Conservation (phyloP, 2,329 filamentous ascomycete genomes). For the Diaporthe citri region DNA sequence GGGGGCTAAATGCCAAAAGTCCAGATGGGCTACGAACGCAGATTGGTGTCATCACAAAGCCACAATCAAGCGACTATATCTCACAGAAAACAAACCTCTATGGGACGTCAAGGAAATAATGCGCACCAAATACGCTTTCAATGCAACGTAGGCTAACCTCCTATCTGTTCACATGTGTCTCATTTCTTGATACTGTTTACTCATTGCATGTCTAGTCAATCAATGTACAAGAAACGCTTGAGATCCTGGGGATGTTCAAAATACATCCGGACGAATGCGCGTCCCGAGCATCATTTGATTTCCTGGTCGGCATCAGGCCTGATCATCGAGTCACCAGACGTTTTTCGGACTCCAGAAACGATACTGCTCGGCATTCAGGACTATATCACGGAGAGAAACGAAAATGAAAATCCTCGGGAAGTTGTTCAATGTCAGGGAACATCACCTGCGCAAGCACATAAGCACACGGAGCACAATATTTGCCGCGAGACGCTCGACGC, state of each 20-base stretch:
- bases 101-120: constrained; percentile 10
- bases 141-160: constrained; percentile 1
- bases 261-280: neutral
- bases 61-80: constrained; percentile 3
- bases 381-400: neutral
- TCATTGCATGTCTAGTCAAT: neutral
- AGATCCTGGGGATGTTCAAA: constrained; percentile 18
- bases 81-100: constrained; percentile 9
- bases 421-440: neutral
- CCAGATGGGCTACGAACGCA: neutral
- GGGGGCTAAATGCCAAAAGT: neutral
- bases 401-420: too few relatives aligned
- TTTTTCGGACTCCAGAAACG: neutral
- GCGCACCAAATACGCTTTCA: neutral
- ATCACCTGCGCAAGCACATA: neutral
- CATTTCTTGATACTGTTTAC: neutral
- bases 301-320: neutral
- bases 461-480: neutral
- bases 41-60: neutral
- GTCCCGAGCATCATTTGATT: neutral
- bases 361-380: constrained; percentile 1
- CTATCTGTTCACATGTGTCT: neutral
- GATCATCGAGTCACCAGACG: neutral
- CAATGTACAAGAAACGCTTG: constrained; percentile 24
- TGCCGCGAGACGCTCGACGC: constrained; percentile 2